phyloP scores from a whole-genome alignment of 129 eudicot genomes.

The Flaveria brownii region DNA sequence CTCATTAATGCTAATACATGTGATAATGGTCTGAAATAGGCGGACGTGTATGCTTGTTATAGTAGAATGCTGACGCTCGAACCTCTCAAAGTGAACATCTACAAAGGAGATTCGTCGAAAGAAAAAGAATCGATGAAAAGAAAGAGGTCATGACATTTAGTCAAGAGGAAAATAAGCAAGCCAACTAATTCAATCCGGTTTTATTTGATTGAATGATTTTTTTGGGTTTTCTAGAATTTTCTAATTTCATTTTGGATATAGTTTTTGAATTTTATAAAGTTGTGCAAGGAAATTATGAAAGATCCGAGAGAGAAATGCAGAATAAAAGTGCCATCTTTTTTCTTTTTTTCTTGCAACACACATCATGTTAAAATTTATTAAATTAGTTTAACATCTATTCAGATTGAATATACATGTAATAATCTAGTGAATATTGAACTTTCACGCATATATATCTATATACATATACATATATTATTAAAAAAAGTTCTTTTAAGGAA shows the following conservation, averaged over 20 bases:
- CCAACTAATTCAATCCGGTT: background rate
- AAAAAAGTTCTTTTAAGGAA: too few relatives aligned
- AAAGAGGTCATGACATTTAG: conserved; percentile 48
- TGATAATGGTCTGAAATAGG: conserved; percentile 32
- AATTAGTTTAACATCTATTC: too few relatives aligned
- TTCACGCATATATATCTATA: too few relatives aligned
- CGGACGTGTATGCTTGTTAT: conserved; percentile 47
- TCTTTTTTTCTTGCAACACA: too few relatives aligned
- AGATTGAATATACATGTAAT: too few relatives aligned
- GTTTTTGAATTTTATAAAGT: conserved; percentile 18
- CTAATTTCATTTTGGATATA: conserved; percentile 28
- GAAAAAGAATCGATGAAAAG: conserved; percentile 38
- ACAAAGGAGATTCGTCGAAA: background rate
- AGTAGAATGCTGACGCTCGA: conserved; percentile 37
- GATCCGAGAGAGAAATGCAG: background rate
- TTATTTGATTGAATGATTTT: conserved; percentile 22
- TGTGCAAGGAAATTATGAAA: conserved; percentile 10
- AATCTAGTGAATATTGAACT: too few relatives aligned
- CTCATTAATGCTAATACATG: background rate
- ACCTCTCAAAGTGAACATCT: conserved; percentile 7
- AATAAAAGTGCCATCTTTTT: conserved; percentile 21
- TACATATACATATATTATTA: too few relatives aligned
- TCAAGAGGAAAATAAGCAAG: conserved; percentile 23
- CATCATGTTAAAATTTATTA: too few relatives aligned
- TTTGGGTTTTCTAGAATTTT: conserved; percentile 19